Conservation (phyloP, 495 filamentous ascomycete genomes). For the Talaromyces ruber region DNA sequence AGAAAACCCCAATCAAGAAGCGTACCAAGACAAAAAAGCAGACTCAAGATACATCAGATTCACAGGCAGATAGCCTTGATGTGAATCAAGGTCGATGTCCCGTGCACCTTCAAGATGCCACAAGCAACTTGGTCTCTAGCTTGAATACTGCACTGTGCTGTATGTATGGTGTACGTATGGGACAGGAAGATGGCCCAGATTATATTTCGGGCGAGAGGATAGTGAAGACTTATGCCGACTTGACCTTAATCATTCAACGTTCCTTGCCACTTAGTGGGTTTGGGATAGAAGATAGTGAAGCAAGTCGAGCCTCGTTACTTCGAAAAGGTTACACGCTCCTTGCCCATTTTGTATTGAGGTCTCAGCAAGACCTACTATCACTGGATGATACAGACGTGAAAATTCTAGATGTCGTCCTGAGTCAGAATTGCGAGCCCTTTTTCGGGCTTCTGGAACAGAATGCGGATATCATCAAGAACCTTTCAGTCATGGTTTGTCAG, state of each 20-base stretch:
- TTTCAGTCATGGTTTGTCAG: slow-evolving; percentile 26
- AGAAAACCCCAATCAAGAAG: not conserved
- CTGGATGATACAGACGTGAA: slow-evolving; percentile 5
- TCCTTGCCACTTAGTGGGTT: slow-evolving; percentile 12
- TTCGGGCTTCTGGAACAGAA: slow-evolving; percentile 18
- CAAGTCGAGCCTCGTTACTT: slow-evolving; percentile 17
- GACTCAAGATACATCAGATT: not conserved
- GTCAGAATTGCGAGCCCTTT: slow-evolving; percentile 14
- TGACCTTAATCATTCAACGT: slow-evolving; percentile 20
- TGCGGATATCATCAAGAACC: slow-evolving; percentile 26
- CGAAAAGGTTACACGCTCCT: slow-evolving; percentile 31
- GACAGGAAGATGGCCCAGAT: slow-evolving; percentile 6
- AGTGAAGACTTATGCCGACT: slow-evolving; percentile 16
- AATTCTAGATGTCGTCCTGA: slow-evolving; percentile 10
- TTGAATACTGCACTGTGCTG: slow-evolving; percentile 33
- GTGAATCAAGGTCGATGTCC: slow-evolving; percentile 18
- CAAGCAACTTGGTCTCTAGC: slow-evolving; percentile 35
- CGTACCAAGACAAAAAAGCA: not conserved
- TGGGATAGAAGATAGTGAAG: slow-evolving; percentile 3
- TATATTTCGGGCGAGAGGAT: slow-evolving; percentile 15
- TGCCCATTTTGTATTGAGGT: slow-evolving; percentile 24
- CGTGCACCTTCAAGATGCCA: slow-evolving; percentile 31
- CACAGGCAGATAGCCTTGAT: not conserved
- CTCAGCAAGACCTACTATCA: slow-evolving; percentile 14
- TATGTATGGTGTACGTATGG: slow-evolving; percentile 32